Evolutionary conservation across 441 rosid species (phyloP).

Genomic region (Syzygium malaccense): DNA sequence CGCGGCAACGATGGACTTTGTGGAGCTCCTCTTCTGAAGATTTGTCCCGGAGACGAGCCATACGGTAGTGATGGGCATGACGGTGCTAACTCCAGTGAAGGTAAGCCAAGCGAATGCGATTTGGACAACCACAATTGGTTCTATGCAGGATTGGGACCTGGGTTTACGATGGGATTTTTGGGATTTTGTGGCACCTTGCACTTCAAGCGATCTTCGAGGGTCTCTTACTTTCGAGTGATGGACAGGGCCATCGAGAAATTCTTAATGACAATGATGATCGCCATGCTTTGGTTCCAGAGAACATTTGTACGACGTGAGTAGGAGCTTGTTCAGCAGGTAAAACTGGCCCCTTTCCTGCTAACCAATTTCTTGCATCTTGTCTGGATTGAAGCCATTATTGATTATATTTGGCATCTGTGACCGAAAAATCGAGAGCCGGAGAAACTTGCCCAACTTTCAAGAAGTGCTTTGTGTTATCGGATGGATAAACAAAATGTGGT

Average conservation of each 20-base stretch:
- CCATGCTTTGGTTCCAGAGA: neutral
- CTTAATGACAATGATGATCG: neutral
- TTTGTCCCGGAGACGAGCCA: neutral
- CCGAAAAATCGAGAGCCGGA: neutral
- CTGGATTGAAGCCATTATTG: neutral
- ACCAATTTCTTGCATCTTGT: neutral
- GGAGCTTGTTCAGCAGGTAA: neutral
- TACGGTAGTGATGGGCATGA: accelerated
- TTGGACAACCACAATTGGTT: neutral
- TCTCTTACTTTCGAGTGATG: neutral
- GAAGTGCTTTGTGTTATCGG: neutral
- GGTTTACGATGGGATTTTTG: neutral
- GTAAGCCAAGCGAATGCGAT: neutral
- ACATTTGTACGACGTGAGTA: neutral
- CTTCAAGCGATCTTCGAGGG: neutral
- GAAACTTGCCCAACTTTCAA: neutral
- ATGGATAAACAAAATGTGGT: neutral
- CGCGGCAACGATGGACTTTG: neutral
- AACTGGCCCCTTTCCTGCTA: neutral
- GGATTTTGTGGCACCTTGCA: neutral
- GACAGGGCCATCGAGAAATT: neutral
- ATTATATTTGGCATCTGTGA: neutral
- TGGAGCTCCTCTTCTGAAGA: neutral
- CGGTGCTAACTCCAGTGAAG: neutral
- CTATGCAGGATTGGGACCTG: neutral